Base-by-base conservation (phyloP, 441 rosid species). In the Populus hybrid region DNA sequence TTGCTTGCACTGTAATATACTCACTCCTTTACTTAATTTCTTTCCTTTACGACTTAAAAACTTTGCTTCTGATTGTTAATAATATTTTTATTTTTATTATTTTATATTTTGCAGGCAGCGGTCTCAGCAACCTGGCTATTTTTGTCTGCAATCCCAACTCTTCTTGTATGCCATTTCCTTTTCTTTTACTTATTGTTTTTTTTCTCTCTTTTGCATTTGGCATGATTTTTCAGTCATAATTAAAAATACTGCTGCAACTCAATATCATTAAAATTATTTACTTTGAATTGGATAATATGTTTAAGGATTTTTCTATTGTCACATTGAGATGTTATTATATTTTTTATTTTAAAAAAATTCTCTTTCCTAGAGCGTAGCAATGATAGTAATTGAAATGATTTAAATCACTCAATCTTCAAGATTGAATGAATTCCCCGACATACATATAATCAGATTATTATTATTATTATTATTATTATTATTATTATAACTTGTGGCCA, bases 81-180 rank as follows among this genome's bases (percentile, higher is more conserved):
- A 28, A 50, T 33, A 3, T 50, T 7, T 11, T 20, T 6, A 14
- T 8, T 3, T 26, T 68, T 29, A 69, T 26, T 56, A 33, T 33
- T 33, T 33, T 33, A 6, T 33, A 33, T 33, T 72, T 80, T 84
- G 83, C 86, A 93, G 99, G 87, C 83, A 6, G 97, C 98, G 11
- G 71, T 92, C 75, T 93, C 96, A 12, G 92, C 97, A 7, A 89
- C 94, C 9, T 93, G 94, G 94, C 90, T 95, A 2, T 92, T 93
- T 73, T 74, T 87, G 66, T 93, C 99, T 61, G 99, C 97, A 21
- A 95, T 95, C 74, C 98, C 97, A 6, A 71, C 99, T 33, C 91
- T 95, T 68, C 79, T 91, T 89, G 98, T 95, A 76, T 28, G 85
- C 74, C 21, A 73, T 67, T 70, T 74, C 20, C 6, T 40, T 53